Evolutionary conservation across 2,329 filamentous ascomycete genomes (phyloP).

Genomic region (Trichoderma gracile): DNA sequence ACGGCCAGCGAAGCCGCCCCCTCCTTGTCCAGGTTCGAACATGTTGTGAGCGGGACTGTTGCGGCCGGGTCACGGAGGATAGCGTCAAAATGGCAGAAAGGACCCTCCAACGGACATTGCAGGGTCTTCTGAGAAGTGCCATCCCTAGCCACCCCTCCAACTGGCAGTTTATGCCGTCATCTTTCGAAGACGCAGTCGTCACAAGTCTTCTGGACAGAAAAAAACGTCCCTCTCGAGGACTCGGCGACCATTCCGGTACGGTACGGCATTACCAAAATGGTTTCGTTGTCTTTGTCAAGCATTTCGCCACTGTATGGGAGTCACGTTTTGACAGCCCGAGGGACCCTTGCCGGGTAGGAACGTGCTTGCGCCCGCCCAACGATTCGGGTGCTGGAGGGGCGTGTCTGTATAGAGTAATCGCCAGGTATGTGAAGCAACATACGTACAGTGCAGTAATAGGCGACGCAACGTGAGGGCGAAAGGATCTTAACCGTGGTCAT

Average conservation of each 20-base stretch:
- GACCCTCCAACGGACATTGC: constrained; percentile 14
- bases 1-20: constrained; percentile 29
- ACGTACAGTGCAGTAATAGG: too few species aligned
- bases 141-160: background rate
- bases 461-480: constrained; percentile 28
- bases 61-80: constrained; percentile 1
- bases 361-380: constrained; percentile 29
- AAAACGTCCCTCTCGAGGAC: background rate
- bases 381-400: constrained; percentile 25
- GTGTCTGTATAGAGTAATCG: constrained; percentile 26
- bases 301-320: constrained; percentile 7
- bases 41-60: constrained; percentile 6
- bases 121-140: constrained; percentile 6
- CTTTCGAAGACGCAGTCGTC: background rate
- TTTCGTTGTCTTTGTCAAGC: background rate
- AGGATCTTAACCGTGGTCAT: background rate
- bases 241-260: constrained; percentile 16
- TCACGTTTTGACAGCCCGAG: constrained; percentile 7
- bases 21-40: constrained; percentile 13
- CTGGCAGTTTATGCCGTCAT: constrained; percentile 18
- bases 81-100: constrained; percentile 14
- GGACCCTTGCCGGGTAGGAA: constrained; percentile 26
- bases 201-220: background rate
- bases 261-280: background rate
- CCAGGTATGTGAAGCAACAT: constrained; percentile 30